Conservation (phyloP, 257 asterid species). For the Solanum virginianum region DNA sequence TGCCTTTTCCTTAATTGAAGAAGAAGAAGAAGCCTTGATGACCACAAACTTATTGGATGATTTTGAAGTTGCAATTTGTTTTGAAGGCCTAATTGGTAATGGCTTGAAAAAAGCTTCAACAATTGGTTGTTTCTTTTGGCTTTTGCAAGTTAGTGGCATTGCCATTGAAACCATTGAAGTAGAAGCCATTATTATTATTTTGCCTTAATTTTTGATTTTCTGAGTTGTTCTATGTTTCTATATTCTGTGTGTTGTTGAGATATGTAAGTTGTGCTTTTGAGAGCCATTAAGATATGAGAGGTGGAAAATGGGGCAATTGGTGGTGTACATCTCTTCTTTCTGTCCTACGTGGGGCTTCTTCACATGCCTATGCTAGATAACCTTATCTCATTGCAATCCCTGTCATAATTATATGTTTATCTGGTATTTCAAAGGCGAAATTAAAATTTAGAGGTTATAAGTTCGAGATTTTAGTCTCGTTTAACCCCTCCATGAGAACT, state of each 20-base stretch:
- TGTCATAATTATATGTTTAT: not conserved
- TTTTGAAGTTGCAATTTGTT: conserved; percentile 12
- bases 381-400: conserved; percentile 19
- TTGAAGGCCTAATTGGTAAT: conserved; percentile 30
- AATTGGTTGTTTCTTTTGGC: conserved; percentile 26
- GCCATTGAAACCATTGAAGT: conserved; percentile 59
- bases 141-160: conserved; percentile 36
- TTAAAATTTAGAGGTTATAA: not conserved
- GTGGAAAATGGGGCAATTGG: conserved; percentile 30
- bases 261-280: not conserved
- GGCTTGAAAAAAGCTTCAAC: conserved; percentile 44
- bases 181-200: conserved; percentile 51
- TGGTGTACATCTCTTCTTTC: conserved; percentile 1
- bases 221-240: not conserved
- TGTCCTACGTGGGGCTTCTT: conserved; percentile 46
- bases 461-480: not conserved
- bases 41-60: conserved; percentile 28
- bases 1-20: conserved; percentile 54
- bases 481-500: not conserved
- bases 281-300: conserved; percentile 23
- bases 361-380: conserved; percentile 42
- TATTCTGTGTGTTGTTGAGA: not conserved
- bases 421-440: not conserved
- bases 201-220: not conserved
- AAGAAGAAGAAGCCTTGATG: conserved; percentile 20